Percentiles rank a stretch among this genome's conserved stretches.
Conservation (phyloP, 441 rosid species). For the Breynia disticha region DNA sequence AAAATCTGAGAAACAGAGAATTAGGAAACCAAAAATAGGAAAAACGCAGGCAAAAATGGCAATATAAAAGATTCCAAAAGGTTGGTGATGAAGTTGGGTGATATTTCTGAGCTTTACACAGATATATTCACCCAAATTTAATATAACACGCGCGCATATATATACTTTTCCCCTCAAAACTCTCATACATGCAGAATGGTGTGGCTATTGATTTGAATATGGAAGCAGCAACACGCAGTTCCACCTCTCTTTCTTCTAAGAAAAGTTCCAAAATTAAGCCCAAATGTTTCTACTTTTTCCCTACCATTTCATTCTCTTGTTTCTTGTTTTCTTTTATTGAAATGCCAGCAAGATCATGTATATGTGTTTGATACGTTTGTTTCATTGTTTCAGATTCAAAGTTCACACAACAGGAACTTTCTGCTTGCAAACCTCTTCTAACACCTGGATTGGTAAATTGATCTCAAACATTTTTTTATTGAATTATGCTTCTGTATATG, state of each 20-base stretch:
- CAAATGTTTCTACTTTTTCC: not conserved
- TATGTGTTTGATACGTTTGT: not conserved
- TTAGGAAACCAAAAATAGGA: no score
- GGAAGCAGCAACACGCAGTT: not conserved
- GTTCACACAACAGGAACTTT: constrained; percentile 93
- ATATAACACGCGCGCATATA: no score
- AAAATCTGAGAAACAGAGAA: no score
- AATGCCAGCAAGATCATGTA: no score
- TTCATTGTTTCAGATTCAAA: constrained; percentile 51
- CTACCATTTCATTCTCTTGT: not conserved
- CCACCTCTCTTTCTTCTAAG: not conserved
- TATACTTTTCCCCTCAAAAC: not conserved
- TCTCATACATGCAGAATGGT: not conserved
- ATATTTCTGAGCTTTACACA: no score
- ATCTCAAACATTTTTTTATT: not conserved
- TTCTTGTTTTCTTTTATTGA: not conserved
- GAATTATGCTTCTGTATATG: not conserved
- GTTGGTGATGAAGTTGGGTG: no score
- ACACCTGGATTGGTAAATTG: constrained; percentile 75
- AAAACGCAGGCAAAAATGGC: no score
- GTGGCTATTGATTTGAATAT: not conserved
- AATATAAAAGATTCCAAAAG: no score
- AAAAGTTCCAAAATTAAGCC: not conserved
- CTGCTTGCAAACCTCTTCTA: constrained; percentile 91
- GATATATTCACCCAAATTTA: no score